A percentile compares a stretch with the other conserved stretches of the same genome.
phyloP scores from a whole-genome alignment of 768 basidiomycete species.

The Candolleomyces aberdarensis region DNA sequence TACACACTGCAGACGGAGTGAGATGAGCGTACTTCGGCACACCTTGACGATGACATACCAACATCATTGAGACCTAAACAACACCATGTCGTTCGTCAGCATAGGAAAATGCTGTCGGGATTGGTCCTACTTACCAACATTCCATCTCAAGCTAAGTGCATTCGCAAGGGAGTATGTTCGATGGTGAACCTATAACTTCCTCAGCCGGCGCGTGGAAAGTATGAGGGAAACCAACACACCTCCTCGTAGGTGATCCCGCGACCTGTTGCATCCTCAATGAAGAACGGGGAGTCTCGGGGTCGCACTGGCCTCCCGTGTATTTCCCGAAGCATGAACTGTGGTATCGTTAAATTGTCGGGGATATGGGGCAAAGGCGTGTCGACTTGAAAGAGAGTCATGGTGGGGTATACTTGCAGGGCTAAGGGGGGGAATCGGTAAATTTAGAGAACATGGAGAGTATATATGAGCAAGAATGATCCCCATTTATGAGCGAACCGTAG shows the following conservation, averaged over 20 bases:
- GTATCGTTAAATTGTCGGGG: slow-evolving; percentile 61
- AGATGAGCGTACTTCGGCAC: neutral
- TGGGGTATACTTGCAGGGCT: neutral
- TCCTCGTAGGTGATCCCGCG: slow-evolving; percentile 41
- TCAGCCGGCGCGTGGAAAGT: neutral
- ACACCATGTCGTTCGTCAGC: neutral
- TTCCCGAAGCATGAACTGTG: slow-evolving; percentile 62
- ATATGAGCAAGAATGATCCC: neutral
- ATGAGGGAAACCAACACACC: slow-evolving; percentile 28
- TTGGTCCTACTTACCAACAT: slow-evolving; percentile 36
- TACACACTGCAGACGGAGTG: slow-evolving; percentile 39
- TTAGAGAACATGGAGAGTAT: neutral
- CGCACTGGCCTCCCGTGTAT: slow-evolving; percentile 44
- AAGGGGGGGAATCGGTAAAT: neutral
- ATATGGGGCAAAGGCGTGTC: slow-evolving; percentile 37
- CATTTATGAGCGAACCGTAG: neutral
- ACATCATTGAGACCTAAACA: slow-evolving; percentile 46
- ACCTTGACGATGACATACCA: slow-evolving; percentile 33
- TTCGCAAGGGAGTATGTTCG: slow-evolving; percentile 55
- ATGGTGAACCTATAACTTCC: slow-evolving; percentile 23
- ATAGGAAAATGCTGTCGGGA: slow-evolving; percentile 1
- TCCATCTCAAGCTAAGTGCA: slow-evolving; percentile 44
- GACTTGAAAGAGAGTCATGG: slow-evolving; percentile 35
- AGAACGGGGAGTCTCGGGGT: slow-evolving; percentile 45
- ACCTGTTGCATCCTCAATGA: slow-evolving; percentile 57